Conservation (phyloP, 352 stramenopile species). For the Phytophthora quininea region DNA sequence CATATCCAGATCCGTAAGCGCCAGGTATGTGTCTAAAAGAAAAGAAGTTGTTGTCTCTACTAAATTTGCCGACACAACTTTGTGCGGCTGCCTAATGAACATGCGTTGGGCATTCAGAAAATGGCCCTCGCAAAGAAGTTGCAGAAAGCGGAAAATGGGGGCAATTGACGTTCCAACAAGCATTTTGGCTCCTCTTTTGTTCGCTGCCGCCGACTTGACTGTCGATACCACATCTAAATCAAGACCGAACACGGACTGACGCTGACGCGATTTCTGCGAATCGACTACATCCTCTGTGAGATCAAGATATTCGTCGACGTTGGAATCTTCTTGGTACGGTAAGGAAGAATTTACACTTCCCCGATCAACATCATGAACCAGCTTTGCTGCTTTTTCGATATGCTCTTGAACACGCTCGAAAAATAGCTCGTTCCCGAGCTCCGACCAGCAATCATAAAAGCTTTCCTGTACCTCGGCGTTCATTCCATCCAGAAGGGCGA, state of each 20-base stretch:
- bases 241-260: slow-evolving; percentile 28
- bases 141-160: slow-evolving; percentile 73
- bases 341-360: slow-evolving; percentile 13
- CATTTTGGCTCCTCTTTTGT: slow-evolving; percentile 23
- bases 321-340: not conserved
- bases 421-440: slow-evolving; percentile 43
- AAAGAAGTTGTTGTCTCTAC: slow-evolving; percentile 73
- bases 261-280: slow-evolving; percentile 14
- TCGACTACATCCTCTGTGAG: slow-evolving; percentile 5
- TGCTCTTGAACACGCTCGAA: slow-evolving; percentile 52
- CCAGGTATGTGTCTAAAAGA: slow-evolving; percentile 65
- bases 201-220: slow-evolving; percentile 2
- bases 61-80: slow-evolving; percentile 46
- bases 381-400: slow-evolving; percentile 56
- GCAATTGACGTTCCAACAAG: slow-evolving; percentile 34
- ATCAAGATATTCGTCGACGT: slow-evolving; percentile 8
- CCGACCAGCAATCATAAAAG: slow-evolving; percentile 59
- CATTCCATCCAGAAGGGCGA: slow-evolving; percentile 76
- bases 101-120: slow-evolving; percentile 68
- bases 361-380: slow-evolving; percentile 45
- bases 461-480: slow-evolving; percentile 79
- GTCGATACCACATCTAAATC: slow-evolving; percentile 8
- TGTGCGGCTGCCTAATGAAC: slow-evolving; percentile 51
- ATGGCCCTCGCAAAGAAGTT: slow-evolving; percentile 76
- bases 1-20: slow-evolving; percentile 54